Percentiles rank a stretch among this genome's conserved stretches.
These are phyloP conservation scores for Dothideomycetes sp. DNA, from an alignment of 2,329 filamentous ascomycete species.

Conservation along the genomic window DNA sequence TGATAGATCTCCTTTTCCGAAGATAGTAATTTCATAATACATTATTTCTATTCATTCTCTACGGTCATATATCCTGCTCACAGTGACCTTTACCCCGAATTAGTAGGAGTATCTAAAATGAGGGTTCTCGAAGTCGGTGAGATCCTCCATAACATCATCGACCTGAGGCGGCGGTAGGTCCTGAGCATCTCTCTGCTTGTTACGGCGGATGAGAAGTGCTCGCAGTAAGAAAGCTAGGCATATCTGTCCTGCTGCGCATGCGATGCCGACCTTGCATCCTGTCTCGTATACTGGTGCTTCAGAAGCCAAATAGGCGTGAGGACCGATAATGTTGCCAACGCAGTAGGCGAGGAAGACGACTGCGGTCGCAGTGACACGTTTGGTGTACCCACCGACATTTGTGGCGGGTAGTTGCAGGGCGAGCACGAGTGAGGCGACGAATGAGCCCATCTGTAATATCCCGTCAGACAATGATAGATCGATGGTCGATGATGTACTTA, in stretches of 20 bases:
- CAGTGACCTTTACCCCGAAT: too few species aligned
- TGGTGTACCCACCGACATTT: conserved; percentile 39
- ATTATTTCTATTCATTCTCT: too few species aligned
- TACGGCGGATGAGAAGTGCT: conserved; percentile 25
- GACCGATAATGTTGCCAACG: conserved; percentile 36
- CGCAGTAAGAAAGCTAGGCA: conserved; percentile 25
- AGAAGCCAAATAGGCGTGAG: conserved; percentile 33
- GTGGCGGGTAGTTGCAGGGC: conserved; percentile 42
- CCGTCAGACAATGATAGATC: too few species aligned
- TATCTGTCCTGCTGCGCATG: conserved; percentile 34
- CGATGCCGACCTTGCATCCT: conserved; percentile 40
- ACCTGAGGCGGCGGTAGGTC: too few species aligned
- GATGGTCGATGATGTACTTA: conserved; percentile 5
- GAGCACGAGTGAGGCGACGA: conserved; percentile 41
- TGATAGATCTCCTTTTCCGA: background rate
- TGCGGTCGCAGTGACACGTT: conserved; percentile 34
- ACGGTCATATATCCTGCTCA: too few species aligned
- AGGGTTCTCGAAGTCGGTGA: conserved; percentile 29
- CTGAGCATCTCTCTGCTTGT: too few species aligned
- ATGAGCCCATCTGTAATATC: conserved; percentile 26
- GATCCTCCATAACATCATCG: conserved; percentile 22
- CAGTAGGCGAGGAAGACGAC: conserved; percentile 36
- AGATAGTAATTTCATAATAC: background rate
- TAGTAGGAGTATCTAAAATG: conserved; percentile 17
- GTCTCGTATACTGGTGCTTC: conserved; percentile 41